Evolutionary conservation across 768 basidiomycete genomes (phyloP), one percentile per base, ranked within the genome.

Genomic region (Dioszegia hungarica): DNA sequence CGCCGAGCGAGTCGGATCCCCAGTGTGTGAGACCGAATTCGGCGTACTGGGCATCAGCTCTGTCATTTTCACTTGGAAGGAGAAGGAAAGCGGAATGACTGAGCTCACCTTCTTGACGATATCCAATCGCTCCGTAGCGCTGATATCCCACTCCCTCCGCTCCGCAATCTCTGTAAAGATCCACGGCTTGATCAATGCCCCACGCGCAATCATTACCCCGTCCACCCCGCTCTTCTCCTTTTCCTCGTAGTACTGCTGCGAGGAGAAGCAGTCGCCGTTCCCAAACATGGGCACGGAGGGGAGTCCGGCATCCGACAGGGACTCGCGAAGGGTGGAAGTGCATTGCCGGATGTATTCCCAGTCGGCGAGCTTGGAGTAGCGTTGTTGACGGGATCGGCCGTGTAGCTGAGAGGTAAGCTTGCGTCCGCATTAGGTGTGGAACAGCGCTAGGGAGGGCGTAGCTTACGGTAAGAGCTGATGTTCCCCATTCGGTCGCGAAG

Each of bases 111-210:
- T 84, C 66, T 85, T 80, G 43, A 92, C 82, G 24, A 86, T 77
- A 39, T 90, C 89, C 38, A 95, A 78, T 29, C 92, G 80, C 77
- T 95, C 92, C 5, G 84, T 80, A 14, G 89, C 83, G 67, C 85
- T 87, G 65, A 92, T 93, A 70, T 93, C 90, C 92, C 93, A 97
- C 69, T 95, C 92, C 24, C 91, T 77, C 20, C 79, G 81, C 70
- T 98, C 95, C 73, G 91, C 87, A 70, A 98, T 84, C 76, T 99
- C 95, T 0, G 91, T 94, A 76, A 93, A 94, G 51, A 93, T 86
- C 78, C 77, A 78, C 28, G 75, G 74, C 76, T 99, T 99, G 76
- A 98, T 95, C 46, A 98, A 79, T 0, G 92, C 94, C 0, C 95
- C 95, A 20, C 95, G 81, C 0, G 86, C 95, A 33, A 97, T 82